phyloP scores from a whole-genome alignment of 176 grass and related monocot species.

The Lolium multiflorum region DNA sequence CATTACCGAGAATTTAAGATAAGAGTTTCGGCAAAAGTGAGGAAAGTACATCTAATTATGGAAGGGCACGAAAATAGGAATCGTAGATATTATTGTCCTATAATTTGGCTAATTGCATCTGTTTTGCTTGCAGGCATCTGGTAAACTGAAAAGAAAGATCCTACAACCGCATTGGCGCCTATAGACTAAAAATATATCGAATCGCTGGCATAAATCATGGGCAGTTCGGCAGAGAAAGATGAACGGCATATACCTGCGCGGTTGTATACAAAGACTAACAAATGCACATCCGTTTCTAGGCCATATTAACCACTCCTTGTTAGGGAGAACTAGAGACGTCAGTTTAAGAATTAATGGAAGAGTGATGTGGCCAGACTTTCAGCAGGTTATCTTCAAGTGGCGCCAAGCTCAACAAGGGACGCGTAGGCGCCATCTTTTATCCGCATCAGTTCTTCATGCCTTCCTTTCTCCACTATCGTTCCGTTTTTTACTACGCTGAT shows the following conservation, averaged over 20 bases:
- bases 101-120: too few relatives aligned
- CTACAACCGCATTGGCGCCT: not conserved
- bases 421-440: slow-evolving; percentile 65
- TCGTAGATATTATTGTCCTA: too few relatives aligned
- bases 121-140: not conserved
- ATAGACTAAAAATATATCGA: not conserved
- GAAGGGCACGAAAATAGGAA: too few relatives aligned
- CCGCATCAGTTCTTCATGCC: slow-evolving; percentile 61
- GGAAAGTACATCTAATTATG: too few relatives aligned
- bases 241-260: not conserved
- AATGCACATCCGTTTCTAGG: not conserved
- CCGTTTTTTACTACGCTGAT: slow-evolving; percentile 70
- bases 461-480: slow-evolving; percentile 63
- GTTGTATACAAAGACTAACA: not conserved
- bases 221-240: not conserved
- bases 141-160: not conserved
- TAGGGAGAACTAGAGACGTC: not conserved
- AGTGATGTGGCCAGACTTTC: not conserved
- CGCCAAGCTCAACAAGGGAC: slow-evolving; percentile 65
- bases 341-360: not conserved
- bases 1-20: too few relatives aligned
- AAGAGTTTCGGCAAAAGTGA: too few relatives aligned
- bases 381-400: slow-evolving; percentile 27
- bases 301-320: not conserved
- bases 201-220: not conserved